Conservation (phyloP, 139 green algal species). For the Diplosphaera chodatii region DNA sequence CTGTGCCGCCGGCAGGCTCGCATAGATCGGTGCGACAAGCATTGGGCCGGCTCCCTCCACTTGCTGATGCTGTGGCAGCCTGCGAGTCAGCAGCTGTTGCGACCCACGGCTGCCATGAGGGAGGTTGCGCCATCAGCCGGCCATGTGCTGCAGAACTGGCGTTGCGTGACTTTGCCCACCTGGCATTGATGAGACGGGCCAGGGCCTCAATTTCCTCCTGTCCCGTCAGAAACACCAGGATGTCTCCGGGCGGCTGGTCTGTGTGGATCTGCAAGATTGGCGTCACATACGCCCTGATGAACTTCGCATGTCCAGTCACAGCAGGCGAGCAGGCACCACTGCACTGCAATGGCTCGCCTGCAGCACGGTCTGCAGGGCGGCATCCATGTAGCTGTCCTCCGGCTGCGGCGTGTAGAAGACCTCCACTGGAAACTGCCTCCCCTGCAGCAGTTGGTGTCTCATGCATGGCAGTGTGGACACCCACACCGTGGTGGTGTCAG, state of each 20-base stretch:
- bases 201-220: constrained; percentile 83
- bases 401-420: constrained; percentile 63
- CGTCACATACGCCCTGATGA: too few species aligned
- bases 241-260: constrained; percentile 66
- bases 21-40: constrained; percentile 64
- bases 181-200: constrained; percentile 53
- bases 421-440: constrained; percentile 71
- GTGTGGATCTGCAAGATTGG: constrained; percentile 49
- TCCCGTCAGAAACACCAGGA: constrained; percentile 89
- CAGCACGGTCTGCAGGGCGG: constrained; percentile 62
- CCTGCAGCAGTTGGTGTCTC: too few species aligned
- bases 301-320: too few species aligned
- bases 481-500: too few species aligned
- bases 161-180: constrained; percentile 10
- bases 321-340: too few species aligned
- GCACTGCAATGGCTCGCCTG: constrained; percentile 57
- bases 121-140: too few species aligned
- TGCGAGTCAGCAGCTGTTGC: background rate
- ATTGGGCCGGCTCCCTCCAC: constrained; percentile 12
- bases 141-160: too few species aligned
- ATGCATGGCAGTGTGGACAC: too few species aligned
- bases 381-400: constrained; percentile 88
- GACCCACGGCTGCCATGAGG: too few species aligned
- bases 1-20: constrained; percentile 60
- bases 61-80: constrained; percentile 5